A percentile compares a stretch with the other conserved stretches of the same genome.
Conservation (phyloP, 805 yeast species). For the Ogataea paradorogensis region DNA sequence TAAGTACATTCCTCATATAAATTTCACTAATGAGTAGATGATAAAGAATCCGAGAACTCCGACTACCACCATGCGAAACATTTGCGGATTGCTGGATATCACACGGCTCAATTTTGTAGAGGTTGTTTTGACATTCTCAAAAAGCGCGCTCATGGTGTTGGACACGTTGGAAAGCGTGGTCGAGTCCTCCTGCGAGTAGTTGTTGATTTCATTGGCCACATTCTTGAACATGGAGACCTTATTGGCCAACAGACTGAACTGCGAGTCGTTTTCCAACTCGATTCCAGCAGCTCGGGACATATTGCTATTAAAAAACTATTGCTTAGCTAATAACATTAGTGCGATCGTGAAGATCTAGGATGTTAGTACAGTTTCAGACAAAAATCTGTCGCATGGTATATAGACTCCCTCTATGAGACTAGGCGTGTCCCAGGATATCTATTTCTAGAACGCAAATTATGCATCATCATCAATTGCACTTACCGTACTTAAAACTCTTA, state of each 20-base stretch:
- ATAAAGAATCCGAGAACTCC: conserved; percentile 55
- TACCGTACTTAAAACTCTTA: neutral
- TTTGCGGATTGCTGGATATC: conserved; percentile 54
- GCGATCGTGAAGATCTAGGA: neutral
- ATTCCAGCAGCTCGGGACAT: conserved; percentile 32
- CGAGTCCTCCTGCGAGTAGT: conserved; percentile 56
- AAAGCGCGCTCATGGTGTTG: conserved; percentile 49
- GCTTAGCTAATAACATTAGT: conserved; percentile 3
- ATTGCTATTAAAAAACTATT: conserved; percentile 2
- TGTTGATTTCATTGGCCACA: conserved; percentile 66
- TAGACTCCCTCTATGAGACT: conserved; percentile 28
- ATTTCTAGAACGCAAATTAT: conserved; percentile 38
- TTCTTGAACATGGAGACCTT: conserved; percentile 62
- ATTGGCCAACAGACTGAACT: conserved; percentile 60
- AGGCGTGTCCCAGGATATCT: conserved; percentile 32
- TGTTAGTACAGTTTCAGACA: conserved; percentile 16
- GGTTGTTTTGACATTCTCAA: conserved; percentile 48
- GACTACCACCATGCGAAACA: conserved; percentile 56
- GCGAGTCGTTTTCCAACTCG: conserved; percentile 53
- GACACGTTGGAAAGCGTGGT: conserved; percentile 41
- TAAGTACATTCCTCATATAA: conserved; percentile 30
- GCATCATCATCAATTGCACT: conserved; percentile 27
- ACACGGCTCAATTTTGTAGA: conserved; percentile 54
- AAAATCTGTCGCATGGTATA: conserved; percentile 36
- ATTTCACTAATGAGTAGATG: conserved; percentile 51